phyloP scores from a whole-genome alignment of 2,329 filamentous ascomycete species.

The Neofusicoccum umdonicola region DNA sequence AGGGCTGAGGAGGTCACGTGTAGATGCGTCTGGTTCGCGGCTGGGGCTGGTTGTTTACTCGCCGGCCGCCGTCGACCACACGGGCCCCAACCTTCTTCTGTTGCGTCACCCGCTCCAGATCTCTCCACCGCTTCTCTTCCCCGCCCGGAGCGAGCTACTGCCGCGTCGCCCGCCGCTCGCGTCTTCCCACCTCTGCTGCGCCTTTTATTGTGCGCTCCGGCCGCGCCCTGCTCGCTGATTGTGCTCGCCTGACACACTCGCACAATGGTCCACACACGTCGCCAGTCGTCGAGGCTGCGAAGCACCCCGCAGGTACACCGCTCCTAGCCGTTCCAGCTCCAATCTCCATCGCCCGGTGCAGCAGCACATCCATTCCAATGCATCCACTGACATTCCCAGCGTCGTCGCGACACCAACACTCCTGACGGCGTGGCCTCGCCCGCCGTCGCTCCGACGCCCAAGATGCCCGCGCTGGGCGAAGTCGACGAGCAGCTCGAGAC shows the following conservation, averaged over 20 bases:
- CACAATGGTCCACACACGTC: constrained; percentile 12
- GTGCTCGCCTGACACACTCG: neutral
- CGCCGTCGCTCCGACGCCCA: neutral
- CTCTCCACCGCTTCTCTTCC: neutral
- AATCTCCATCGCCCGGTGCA: neutral
- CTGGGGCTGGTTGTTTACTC: constrained; percentile 6
- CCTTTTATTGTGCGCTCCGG: neutral
- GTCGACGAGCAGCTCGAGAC: constrained; percentile 2
- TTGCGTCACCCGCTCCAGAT: constrained; percentile 1
- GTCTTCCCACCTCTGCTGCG: neutral
- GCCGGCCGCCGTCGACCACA: neutral
- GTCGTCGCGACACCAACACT: neutral
- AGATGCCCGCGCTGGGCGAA: constrained; percentile 14
- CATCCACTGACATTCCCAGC: neutral
- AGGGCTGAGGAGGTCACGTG: constrained; percentile 5
- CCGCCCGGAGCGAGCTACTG: neutral
- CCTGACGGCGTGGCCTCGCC: neutral
- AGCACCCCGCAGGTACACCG: constrained; percentile 12
- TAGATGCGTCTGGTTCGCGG: neutral
- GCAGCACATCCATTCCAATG: neutral
- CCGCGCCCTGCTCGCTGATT: neutral
- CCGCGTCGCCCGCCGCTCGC: neutral
- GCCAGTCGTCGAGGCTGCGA: constrained; percentile 13
- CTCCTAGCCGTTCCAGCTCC: neutral
- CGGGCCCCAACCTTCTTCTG: constrained; percentile 1